Evolutionary conservation across 441 rosid species (phyloP).

Genomic region (Corymbia calophylla): DNA sequence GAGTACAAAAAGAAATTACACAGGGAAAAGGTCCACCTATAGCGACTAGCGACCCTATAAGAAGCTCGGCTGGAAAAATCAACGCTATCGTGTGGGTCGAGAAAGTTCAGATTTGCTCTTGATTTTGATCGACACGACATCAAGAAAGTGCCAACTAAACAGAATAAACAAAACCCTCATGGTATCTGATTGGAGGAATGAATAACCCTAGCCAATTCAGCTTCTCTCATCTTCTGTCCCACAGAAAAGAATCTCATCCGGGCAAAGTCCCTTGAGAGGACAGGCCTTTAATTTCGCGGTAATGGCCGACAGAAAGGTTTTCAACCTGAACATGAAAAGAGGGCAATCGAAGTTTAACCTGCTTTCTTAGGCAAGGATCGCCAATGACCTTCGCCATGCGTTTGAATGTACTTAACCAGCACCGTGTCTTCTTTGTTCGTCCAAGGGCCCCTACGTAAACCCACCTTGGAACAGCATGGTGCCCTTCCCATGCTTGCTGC

Average conservation of each 20-base stretch:
- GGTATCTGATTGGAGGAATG: not conserved
- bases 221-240: not conserved
- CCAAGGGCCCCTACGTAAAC: constrained; percentile 20
- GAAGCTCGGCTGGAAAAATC: not conserved
- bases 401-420: constrained; percentile 7
- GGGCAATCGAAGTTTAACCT: not conserved
- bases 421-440: constrained; percentile 10
- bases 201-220: not conserved
- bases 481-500: constrained; percentile 11
- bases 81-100: not conserved
- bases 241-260: not conserved
- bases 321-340: not conserved
- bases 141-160: not conserved
- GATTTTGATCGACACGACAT: not conserved
- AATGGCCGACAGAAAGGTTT: not conserved
- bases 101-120: not conserved
- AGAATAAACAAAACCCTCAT: not conserved
- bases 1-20: not conserved
- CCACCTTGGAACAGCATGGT: constrained; percentile 19
- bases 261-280: not conserved
- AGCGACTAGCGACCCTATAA: not conserved
- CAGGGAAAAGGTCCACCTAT: not conserved
- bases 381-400: constrained; percentile 18
- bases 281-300: not conserved
- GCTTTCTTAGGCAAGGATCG: constrained; percentile 12